phyloP scores from a whole-genome alignment of 2,329 filamentous ascomycete species.

The Cytospora schulzeri region DNA sequence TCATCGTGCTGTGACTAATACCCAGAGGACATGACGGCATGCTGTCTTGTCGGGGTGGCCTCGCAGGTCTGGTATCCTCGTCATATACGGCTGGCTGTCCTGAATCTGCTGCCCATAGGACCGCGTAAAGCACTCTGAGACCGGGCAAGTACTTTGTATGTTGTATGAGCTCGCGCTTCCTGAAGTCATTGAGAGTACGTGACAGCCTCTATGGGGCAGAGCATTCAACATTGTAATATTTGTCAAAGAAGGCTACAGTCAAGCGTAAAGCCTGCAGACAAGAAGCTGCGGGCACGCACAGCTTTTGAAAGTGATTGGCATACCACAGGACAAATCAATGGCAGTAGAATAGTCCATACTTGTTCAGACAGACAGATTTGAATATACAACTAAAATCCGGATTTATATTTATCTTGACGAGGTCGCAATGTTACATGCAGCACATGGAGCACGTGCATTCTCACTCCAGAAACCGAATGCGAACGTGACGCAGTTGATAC shows the following conservation, averaged over 20 bases:
- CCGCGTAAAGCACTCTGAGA: background rate
- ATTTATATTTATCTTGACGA: too few species aligned
- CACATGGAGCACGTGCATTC: background rate
- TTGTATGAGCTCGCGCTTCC: background rate
- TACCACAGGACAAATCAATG: too few species aligned
- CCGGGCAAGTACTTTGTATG: background rate
- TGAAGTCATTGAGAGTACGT: background rate
- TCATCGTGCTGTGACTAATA: constrained; percentile 1
- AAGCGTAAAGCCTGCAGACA: too few species aligned
- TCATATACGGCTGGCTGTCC: background rate
- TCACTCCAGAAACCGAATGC: background rate
- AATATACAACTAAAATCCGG: background rate
- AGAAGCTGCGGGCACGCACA: too few species aligned
- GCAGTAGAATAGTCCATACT: background rate
- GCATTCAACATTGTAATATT: background rate
- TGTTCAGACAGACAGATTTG: background rate
- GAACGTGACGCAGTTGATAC: background rate
- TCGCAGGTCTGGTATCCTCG: background rate
- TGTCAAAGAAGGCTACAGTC: too few species aligned
- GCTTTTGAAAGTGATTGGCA: too few species aligned
- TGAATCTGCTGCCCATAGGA: background rate
- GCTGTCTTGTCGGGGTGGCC: background rate
- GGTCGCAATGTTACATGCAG: background rate
- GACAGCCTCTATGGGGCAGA: background rate
- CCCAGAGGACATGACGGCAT: background rate